phyloP scores from a whole-genome alignment of 2,329 filamentous ascomycete species.

The Orbilia brochopaga region DNA sequence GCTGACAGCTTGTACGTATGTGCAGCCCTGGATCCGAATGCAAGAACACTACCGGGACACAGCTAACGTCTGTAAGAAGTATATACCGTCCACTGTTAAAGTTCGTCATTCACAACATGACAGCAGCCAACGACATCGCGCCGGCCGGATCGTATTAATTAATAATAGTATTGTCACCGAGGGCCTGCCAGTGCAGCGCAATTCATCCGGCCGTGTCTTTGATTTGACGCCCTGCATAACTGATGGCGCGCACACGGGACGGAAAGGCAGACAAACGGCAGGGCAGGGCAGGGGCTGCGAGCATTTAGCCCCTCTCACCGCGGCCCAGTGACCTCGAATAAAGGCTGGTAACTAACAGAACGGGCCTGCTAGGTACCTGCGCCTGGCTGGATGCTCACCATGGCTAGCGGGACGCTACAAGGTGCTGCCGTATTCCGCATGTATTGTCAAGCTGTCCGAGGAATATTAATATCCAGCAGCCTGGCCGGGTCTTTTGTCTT shows the following conservation, averaged over 20 bases:
- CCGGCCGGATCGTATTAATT: no score
- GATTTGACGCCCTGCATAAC: slow-evolving; percentile 8
- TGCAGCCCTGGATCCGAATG: no score
- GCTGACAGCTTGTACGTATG: background rate
- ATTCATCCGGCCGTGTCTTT: slow-evolving; percentile 2
- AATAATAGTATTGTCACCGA: background rate
- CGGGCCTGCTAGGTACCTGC: no score
- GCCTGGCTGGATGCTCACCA: background rate
- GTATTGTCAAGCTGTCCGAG: background rate
- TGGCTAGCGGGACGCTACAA: background rate
- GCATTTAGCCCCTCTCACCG: slow-evolving; percentile 10
- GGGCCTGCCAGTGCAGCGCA: no score
- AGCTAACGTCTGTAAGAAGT: no score
- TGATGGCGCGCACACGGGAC: slow-evolving; percentile 3
- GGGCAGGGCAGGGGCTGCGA: background rate
- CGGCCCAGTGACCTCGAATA: slow-evolving; percentile 8
- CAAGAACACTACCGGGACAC: no score
- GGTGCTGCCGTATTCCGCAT: background rate
- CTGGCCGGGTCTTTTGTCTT: background rate
- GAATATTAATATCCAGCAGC: slow-evolving; percentile 7
- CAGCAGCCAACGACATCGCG: background rate
- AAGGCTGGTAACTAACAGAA: background rate
- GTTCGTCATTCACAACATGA: slow-evolving; percentile 1
- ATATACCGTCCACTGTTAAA: no score
- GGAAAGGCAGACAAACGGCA: slow-evolving; percentile 11